Evolutionary conservation across 2,329 filamentous ascomycete species (phyloP), one percentile per base, ranked within the genome.

Genomic region (Sporothrix dimorphospora): DNA sequence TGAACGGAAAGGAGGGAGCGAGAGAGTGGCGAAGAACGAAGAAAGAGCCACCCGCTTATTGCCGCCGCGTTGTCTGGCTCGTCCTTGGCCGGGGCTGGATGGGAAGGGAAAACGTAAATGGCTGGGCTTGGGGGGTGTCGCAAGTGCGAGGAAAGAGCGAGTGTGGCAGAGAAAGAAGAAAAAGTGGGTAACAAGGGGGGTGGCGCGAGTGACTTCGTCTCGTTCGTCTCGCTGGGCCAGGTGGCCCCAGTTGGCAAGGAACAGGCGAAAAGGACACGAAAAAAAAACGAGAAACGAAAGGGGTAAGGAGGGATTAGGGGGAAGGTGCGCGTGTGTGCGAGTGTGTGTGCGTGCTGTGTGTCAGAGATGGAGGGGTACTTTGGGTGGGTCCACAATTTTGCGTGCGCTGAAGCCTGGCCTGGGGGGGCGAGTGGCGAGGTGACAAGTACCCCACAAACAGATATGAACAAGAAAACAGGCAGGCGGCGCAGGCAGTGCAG

Each of bases 201-300:
- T 73, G 71, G 69, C 71, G 57, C 57, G 57, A 72, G 65, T 40
- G 53, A 45, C 66, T 47, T 53, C 14, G 27, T 61, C 55, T 61
- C 27, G 55, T 5, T 24, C 47, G 53, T 34, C 34, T 70, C 63
- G 71, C 53, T 72, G 72, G 71, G 75, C 69, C 79, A 81, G 78
- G 78, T 80, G 79, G 78, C 76, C 77, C 78, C 79, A 80, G 77
- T 74, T 79, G 78, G 74, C 77, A 77, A 67, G 72, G 67, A 74
- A 57, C 38, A 49, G 40, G 30, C 49, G 63, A 34, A 61, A 24
- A 67, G 51, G 51, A 68, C 42, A 42, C 21, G 47, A 53, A 16
- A n/a, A n/a, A n/a, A 65, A 30, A 11, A n/a, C 45, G 38, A 45
- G 14, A 47, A 59, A 42, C 47, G 53, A 57, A 66, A 42, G 51